These are phyloP conservation scores for Hypoxylon trugodes DNA, from an alignment of 495 filamentous ascomycete genomes.

Conservation along the genomic window DNA sequence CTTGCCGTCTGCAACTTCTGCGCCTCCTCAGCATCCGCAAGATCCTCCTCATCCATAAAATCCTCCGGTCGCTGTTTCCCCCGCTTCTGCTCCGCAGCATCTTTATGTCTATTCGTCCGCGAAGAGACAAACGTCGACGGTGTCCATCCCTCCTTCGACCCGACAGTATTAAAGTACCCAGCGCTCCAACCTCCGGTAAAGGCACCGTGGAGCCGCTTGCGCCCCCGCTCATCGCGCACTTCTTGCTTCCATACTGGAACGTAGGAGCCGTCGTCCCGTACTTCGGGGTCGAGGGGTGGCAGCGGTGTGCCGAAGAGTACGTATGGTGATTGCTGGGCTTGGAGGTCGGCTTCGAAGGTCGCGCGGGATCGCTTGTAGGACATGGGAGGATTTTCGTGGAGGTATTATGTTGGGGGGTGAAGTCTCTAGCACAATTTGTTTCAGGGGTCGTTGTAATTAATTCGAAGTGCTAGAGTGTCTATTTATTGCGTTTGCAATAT, in stretches of 20 bases:
- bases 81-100: slow-evolving; percentile 58
- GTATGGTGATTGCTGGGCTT: slow-evolving; percentile 77
- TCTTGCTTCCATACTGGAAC: slow-evolving; percentile 97
- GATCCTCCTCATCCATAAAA: slow-evolving; percentile 98
- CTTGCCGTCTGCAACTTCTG: slow-evolving; percentile 73
- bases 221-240: slow-evolving; percentile 90
- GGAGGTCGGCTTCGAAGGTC: slow-evolving; percentile 79
- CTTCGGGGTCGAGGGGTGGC: slow-evolving; percentile 77
- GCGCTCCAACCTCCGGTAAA: slow-evolving; percentile 98
- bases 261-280: slow-evolving; percentile 92
- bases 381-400: slow-evolving; percentile 58
- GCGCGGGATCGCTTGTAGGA: slow-evolving; percentile 81
- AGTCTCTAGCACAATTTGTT: background rate
- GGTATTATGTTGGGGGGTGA: background rate
- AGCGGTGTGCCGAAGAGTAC: slow-evolving; percentile 87
- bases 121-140: slow-evolving; percentile 93
- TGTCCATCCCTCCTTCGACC: slow-evolving; percentile 97
- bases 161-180: slow-evolving; percentile 98
- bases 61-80: slow-evolving; percentile 78
- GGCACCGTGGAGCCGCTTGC: slow-evolving; percentile 92
- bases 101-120: slow-evolving; percentile 77
- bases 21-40: slow-evolving; percentile 84
- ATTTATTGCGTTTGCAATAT: no score
- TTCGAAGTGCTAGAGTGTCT: background rate
- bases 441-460: background rate